Base-by-base conservation (phyloP, 2,329 filamentous ascomycete genomes). In the Aspergillus japonicus region DNA sequence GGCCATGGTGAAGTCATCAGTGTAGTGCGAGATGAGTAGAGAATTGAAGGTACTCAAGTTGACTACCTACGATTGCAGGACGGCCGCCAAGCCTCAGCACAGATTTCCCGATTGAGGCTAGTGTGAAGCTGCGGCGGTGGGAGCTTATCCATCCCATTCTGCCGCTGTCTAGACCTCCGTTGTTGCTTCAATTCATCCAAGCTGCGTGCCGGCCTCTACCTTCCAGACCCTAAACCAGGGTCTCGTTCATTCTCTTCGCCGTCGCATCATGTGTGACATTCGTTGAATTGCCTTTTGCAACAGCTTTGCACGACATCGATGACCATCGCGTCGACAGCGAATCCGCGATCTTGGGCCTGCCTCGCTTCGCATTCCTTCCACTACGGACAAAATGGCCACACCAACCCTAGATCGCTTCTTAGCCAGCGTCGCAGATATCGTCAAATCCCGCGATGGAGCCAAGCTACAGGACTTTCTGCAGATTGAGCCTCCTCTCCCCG, bases 351-450 rank as follows among this genome's bases (percentile, higher is more conserved):
- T 16, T 35, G 10, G 12, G 14, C 33, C 47, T 24, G n/a, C 23
- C 12, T 49, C 47, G 21, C 47, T 49, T 49, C 47, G 16, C 47
- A 24, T 3, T 23, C 47, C 12, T 26, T 29, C 48, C 23, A 14
- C n/a, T 23, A 29, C 14, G 16, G 16, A 24, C 23, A 56, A 51
- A 14, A 66, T 73, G 69, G 60, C 69, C 19, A 91, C 90, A 77
- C 81, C 87, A 42, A 83, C 89, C 48, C 77, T 90, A 23, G 81
- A 86, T 65, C 81, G 89, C 65, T 95, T 93, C 72, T 83, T 94
- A 55, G 75, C 77, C 11, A 84, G 85, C 57, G 83, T 94, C 57
- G 83, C 85, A 55, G 78, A 78, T 21, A 83, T 89, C 59, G 81
- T 93, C 52, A 82, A 83, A 56, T 76, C 77, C 21, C 85, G 87